These are phyloP conservation scores for Botrytis porri DNA, from an alignment of 2,329 filamentous ascomycete species.

Conservation along the genomic window DNA sequence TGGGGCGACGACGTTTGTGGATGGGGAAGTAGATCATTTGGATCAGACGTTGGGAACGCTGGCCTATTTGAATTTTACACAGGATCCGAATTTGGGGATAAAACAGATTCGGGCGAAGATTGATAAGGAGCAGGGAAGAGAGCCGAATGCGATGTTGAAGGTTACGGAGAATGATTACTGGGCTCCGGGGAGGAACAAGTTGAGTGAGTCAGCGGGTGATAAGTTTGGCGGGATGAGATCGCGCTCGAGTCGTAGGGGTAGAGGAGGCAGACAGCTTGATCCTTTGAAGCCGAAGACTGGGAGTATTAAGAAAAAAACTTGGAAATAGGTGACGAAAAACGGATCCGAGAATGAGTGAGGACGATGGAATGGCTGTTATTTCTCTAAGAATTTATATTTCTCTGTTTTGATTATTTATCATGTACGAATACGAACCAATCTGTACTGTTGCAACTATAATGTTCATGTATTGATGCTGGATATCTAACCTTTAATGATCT, in stretches of 20 bases:
- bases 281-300: neutral
- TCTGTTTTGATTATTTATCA: neutral
- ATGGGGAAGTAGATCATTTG: conserved; percentile 8
- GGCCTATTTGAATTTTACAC: conserved; percentile 13
- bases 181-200: neutral
- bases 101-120: neutral
- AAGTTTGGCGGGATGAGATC: neutral
- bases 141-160: neutral
- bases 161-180: conserved; percentile 11
- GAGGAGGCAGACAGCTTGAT: neutral
- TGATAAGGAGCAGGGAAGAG: conserved; percentile 1
- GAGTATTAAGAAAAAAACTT: neutral
- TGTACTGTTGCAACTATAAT: neutral
- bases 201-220: neutral
- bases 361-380: neutral
- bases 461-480: neutral
- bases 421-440: neutral
- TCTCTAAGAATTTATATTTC: neutral
- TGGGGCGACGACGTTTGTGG: conserved; percentile 8
- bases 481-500: neutral
- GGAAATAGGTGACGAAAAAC: neutral
- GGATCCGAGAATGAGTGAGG: neutral
- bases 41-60: neutral
- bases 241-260: neutral
- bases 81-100: neutral